Conservation (phyloP, 108 stramenopile genomes). For the Cyclotella choctawhatcheeana region DNA sequence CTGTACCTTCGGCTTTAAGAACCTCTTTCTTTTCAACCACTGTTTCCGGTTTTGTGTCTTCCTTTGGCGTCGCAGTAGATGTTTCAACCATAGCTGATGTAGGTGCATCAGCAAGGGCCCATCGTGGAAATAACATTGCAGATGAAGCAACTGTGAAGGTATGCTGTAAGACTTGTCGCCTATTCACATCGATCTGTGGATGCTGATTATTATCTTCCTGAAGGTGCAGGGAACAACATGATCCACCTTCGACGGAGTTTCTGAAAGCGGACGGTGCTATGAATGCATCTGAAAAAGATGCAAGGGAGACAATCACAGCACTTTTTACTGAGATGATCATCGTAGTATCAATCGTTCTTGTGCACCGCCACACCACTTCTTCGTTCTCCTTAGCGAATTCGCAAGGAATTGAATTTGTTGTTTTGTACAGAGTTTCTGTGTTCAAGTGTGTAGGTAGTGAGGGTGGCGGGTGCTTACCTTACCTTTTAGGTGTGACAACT, state of each 20-base stretch:
- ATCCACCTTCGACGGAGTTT: neutral
- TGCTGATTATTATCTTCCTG: neutral
- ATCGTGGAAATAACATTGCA: slow-evolving; percentile 12
- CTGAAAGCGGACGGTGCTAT: no score
- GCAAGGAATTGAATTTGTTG: no score
- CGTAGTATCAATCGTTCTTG: neutral
- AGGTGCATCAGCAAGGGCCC: slow-evolving; percentile 9
- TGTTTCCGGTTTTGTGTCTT: neutral
- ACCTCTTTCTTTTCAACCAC: neutral
- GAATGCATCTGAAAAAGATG: neutral
- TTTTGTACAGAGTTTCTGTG: no score
- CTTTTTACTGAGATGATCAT: slow-evolving; percentile 3
- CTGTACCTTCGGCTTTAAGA: neutral
- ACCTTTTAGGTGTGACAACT: no score
- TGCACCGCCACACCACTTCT: neutral
- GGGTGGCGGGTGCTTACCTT: no score
- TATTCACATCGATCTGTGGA: neutral
- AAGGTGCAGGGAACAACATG: slow-evolving; percentile 5
- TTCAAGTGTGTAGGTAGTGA: no score
- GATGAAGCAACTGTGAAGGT: neutral
- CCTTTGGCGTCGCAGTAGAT: neutral
- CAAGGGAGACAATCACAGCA: neutral
- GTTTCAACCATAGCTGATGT: neutral
- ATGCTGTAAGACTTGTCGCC: slow-evolving; percentile 6
- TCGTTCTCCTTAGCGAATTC: no score